Base-by-base conservation (phyloP, 306 rosid genomes). In the Spatholobus suberectus region DNA sequence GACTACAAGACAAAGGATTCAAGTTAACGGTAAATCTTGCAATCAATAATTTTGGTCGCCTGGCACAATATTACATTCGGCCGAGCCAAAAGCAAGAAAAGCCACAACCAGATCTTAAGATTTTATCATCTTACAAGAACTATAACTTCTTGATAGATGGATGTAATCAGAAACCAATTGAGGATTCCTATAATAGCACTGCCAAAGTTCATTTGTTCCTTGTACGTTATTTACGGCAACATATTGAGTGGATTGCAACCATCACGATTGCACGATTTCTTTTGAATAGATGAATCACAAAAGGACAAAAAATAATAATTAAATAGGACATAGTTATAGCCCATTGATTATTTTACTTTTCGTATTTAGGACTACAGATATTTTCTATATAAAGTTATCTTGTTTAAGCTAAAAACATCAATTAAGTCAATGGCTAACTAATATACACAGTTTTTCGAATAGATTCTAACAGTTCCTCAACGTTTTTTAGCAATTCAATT, bases 1-100 rank as follows among this genome's bases (percentile, higher is more conserved):
- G 41, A 52, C 69, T 5, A 52, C 29, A 52, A 24, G 68, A 68
- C 43, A 52, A 54, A 23, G 35, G 26, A 75, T 75, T 74, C 63
- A 35, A 37, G 66, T 9, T 17, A 78, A 29, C 23, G 14, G 35
- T 51, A 78, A 65, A 77, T 77, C 43, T 32, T 52, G 38, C 8
- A 34, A 49, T 49, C 54, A 49, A 66, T 38, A 38, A 38, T 7
- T 38, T 38, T 38, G 1, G 1, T 38, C 6, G 10, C 43, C 9
- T 5, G 9, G 3, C 1, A 47, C 20, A 47, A 47, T 18, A 52
- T n/a, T 26, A 52, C 24, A 18, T 18, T 52, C 59, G 6, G 6
- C 24, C 1, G 7, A 47, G 6, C 52, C 20, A 47, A 15, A 47
- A 14, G 20, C 55, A 47, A 47, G 55, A 47, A 47, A 47, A 14